Evolutionary conservation across 768 basidiomycete species (phyloP).

Genomic region (Podaxis sp.): DNA sequence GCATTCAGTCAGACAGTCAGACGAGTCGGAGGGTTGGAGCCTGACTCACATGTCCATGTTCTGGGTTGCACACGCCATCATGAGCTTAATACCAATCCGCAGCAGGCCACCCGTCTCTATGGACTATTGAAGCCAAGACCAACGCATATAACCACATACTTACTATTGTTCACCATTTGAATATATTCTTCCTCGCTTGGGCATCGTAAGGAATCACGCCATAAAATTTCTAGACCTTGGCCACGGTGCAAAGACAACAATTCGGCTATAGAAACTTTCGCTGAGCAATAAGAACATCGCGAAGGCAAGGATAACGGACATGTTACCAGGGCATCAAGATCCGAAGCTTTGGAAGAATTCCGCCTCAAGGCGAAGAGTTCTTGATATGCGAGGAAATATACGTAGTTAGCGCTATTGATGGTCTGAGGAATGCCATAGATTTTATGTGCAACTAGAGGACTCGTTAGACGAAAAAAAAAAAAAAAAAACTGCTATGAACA

Average conservation of each 20-base stretch:
- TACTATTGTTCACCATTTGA: slow-evolving; percentile 95
- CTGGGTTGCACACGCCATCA: slow-evolving; percentile 85
- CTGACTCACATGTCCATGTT: slow-evolving; percentile 51
- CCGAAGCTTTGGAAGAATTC: slow-evolving; percentile 22
- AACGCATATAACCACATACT: slow-evolving; percentile 10
- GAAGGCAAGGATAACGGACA: slow-evolving; percentile 34
- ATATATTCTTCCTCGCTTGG: slow-evolving; percentile 96
- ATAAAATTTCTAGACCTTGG: slow-evolving; percentile 91
- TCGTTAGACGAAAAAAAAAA: neutral
- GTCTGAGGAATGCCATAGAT: slow-evolving; percentile 97
- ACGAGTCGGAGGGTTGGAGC: neutral
- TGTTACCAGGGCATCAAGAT: slow-evolving; percentile 72
- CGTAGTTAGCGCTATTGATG: slow-evolving; percentile 96
- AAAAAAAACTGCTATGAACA: neutral
- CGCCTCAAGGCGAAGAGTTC: slow-evolving; percentile 65
- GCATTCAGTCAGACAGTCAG: neutral
- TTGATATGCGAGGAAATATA: slow-evolving; percentile 91
- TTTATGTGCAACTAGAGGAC: slow-evolving; percentile 76
- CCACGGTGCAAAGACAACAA: slow-evolving; percentile 88
- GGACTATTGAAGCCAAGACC: neutral
- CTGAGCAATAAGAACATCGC: neutral
- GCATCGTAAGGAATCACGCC: slow-evolving; percentile 88
- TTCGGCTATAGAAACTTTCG: slow-evolving; percentile 36
- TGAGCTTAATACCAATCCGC: slow-evolving; percentile 87
- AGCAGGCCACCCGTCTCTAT: slow-evolving; percentile 94